Base-by-base conservation (phyloP, 306 rosid genomes). In the Clitoria ternatea region DNA sequence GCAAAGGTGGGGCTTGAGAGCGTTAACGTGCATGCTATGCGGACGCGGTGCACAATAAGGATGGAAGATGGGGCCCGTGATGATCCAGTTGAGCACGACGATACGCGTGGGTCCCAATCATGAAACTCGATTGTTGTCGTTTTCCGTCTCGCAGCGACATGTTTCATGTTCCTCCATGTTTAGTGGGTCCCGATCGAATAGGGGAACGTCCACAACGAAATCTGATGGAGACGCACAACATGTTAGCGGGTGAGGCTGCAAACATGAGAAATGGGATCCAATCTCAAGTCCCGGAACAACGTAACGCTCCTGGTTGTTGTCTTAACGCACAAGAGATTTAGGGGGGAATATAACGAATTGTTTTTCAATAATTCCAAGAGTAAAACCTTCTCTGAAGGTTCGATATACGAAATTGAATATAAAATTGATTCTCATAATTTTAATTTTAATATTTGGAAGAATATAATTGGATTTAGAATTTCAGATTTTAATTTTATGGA, bases 101-200 rank as follows among this genome's bases (percentile, higher is more conserved):
- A 59, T 82, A 80, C 75, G 70, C 82, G 83, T 86, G 96, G 91
- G 90, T 56, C 89, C 86, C 81, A 39, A 18, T 2, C 40, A 50
- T 11, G 23, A 54, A 75, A 62, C 30, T 17, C 29, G 52, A 23
- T 49, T 0, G 5, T 14, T 64, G 84, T 82, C 87, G 73, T 60
- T 82, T 67, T 67, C 43, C 20, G 13, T 33, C 13, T 0, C 14
- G 19, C 20, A 47, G 6, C 11, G 23, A 43, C 67, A 40, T 37
- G 35, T 44, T 56, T 59, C 20, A 3, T n/a, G n/a, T 11, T 55
- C 13, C 7, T 45, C 56, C 47, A 14, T 66, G 36, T 57, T 42
- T 66, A 18, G 73, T 23, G 83, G 85, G 45, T 72, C 77, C 76
- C 70, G 13, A 10, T 6, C 7, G 12, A 40, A 69, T 17, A 54